Evolutionary conservation across 352 stramenopile species (phyloP), one percentile per base, ranked within the genome.

Genomic region (Phytophthora ohioensis): DNA sequence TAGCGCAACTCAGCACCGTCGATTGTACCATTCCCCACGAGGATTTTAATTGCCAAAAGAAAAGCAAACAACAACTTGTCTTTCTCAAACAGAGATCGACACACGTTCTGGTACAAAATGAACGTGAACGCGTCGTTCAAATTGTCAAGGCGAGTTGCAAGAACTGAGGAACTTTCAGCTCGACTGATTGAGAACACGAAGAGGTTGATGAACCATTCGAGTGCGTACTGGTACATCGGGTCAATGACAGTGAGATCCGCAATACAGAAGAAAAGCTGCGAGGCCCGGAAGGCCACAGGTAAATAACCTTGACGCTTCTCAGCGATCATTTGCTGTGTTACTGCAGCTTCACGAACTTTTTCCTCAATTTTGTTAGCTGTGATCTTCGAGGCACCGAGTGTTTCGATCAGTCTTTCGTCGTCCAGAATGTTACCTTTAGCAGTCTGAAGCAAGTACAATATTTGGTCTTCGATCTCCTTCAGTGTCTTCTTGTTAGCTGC

Each of bases 401-500:
- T 98, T 38, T 98, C 91, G 59, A 99, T 99, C 39, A 99, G 75
- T 9, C 93, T 82, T 74, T 98, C 93, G 76, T 99, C 96, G 56
- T 98, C 96, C 4, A 99, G 69, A 58, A 99, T 98, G 73, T 98
- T 99, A 12, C 96, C 96, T 56, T 98, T 87, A 1, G 95, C 91
- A 12, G 89, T 97, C 59, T 97, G 91, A 0, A 99, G 72, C 46
- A 99, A 62, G 64, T 97, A 90, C 38, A 99, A 61, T 51, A 99
- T 99, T 76, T 98, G 97, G 71, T 99, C 96, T 77, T 99, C 96
- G 47, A 98, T 98, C 74, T 99, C 95, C 64, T 98, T 98, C 17
- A 99, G 79, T 38, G 88, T 94, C 53, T 96, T 94, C 76, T 98
- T 98, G 73, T 98, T 98, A 27, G 92, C 91, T 1, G 96, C 95